Percentiles rank a stretch among this genome's conserved stretches.
Evolutionary conservation across 352 stramenopile species (phyloP).

Genomic region (Globisporangium heterothallicum): DNA sequence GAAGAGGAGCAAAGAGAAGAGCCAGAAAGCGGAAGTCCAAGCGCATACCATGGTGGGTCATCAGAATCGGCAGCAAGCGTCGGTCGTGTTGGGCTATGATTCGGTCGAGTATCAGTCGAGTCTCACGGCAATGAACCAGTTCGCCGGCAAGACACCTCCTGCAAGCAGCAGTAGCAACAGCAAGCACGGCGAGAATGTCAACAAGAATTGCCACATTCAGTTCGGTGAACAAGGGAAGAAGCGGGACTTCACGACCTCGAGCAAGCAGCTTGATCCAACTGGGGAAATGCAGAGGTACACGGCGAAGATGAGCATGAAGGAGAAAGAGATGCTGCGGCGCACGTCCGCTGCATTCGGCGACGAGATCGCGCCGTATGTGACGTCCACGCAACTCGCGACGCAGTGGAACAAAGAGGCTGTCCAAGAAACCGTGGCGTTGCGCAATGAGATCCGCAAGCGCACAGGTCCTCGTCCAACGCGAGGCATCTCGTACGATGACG

Average conservation of each 20-base stretch:
- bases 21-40: slow-evolving; percentile 17
- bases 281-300: slow-evolving; percentile 64
- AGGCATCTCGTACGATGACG: slow-evolving; percentile 72
- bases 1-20: neutral
- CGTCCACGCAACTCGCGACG: slow-evolving; percentile 62
- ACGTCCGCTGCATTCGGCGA: slow-evolving; percentile 56
- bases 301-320: slow-evolving; percentile 36
- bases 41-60: slow-evolving; percentile 14
- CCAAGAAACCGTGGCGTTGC: slow-evolving; percentile 46
- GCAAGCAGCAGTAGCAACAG: slow-evolving; percentile 1
- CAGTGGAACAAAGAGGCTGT: slow-evolving; percentile 58
- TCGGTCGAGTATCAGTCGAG: slow-evolving; percentile 46
- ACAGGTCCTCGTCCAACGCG: slow-evolving; percentile 46
- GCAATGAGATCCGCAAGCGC: slow-evolving; percentile 62
- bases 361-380: slow-evolving; percentile 45
- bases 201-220: slow-evolving; percentile 61
- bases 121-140: slow-evolving; percentile 39
- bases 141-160: slow-evolving; percentile 18
- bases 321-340: slow-evolving; percentile 51
- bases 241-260: slow-evolving; percentile 51
- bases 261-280: slow-evolving; percentile 48
- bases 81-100: slow-evolving; percentile 63
- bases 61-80: slow-evolving; percentile 39
- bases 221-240: slow-evolving; percentile 60
- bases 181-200: slow-evolving; percentile 31